A percentile compares a stretch with the other conserved stretches of the same genome.
These are phyloP conservation scores for Pythium phragmitis DNA, from an alignment of 352 stramenopile species.

Conservation along the genomic window DNA sequence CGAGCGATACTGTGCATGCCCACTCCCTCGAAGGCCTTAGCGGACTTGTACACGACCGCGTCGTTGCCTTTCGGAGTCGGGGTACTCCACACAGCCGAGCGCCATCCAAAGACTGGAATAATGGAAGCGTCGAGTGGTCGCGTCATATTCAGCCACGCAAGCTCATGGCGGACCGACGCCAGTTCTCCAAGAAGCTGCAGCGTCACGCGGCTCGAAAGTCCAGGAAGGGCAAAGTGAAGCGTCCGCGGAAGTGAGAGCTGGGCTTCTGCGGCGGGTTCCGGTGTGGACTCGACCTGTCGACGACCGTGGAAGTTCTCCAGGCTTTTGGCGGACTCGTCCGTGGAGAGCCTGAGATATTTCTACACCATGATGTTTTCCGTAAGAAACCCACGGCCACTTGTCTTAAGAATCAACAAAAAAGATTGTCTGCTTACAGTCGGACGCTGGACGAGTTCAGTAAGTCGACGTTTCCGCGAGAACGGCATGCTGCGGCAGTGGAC, in stretches of 20 bases:
- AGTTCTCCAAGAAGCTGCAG: slow-evolving; percentile 14
- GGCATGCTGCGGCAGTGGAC: not conserved
- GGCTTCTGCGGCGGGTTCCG: not conserved
- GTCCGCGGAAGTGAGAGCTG: slow-evolving; percentile 5
- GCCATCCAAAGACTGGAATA: slow-evolving; percentile 25
- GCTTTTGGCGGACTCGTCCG: not conserved
- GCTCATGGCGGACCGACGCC: slow-evolving; percentile 13
- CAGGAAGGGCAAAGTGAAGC: slow-evolving; percentile 22
- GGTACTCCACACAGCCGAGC: slow-evolving; percentile 17
- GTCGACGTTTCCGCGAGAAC: slow-evolving; percentile 18
- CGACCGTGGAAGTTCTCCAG: not conserved
- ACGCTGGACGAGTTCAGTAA: slow-evolving; percentile 2
- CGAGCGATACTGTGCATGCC: slow-evolving; percentile 6
- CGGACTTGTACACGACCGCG: slow-evolving; percentile 19
- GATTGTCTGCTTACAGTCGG: slow-evolving; percentile 13
- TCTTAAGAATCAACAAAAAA: not conserved
- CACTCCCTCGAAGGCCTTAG: slow-evolving; percentile 24
- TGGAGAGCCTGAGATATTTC: slow-evolving; percentile 17
- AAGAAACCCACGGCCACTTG: not conserved
- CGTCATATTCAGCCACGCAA: slow-evolving; percentile 20
- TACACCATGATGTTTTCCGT: not conserved
- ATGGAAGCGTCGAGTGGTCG: slow-evolving; percentile 3
- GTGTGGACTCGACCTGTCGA: not conserved
- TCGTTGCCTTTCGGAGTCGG: slow-evolving; percentile 1
- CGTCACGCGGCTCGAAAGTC: slow-evolving; percentile 22